These are phyloP conservation scores for Oleoguttula mirabilis DNA, from an alignment of 495 filamentous ascomycete genomes.

Conservation along the genomic window DNA sequence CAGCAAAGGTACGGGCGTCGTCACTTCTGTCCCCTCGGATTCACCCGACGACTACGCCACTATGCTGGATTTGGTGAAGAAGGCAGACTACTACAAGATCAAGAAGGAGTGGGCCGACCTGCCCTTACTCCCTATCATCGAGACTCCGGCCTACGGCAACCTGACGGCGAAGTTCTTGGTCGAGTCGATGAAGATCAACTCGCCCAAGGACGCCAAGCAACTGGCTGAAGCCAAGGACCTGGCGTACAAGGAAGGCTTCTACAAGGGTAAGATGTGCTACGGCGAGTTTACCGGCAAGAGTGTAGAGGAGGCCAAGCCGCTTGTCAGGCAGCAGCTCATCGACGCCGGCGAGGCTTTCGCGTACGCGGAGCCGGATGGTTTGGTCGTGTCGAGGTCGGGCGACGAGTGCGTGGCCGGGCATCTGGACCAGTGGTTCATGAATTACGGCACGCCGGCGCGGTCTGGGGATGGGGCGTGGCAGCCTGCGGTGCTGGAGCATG, in stretches of 20 bases:
- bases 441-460: conserved; percentile 67
- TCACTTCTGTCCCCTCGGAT: conserved; percentile 89
- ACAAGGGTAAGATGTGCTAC: conserved; percentile 81
- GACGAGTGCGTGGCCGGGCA: conserved; percentile 88
- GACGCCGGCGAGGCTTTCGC: conserved; percentile 71
- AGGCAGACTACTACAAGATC: conserved; percentile 94
- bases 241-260: conserved; percentile 96
- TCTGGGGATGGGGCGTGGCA: conserved; percentile 55
- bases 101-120: conserved; percentile 92
- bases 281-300: conserved; percentile 82
- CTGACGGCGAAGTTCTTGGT: conserved; percentile 71
- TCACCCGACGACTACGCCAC: conserved; percentile 94
- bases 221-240: conserved; percentile 88
- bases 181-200: conserved; percentile 89
- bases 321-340: conserved; percentile 69
- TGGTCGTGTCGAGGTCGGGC: conserved; percentile 71
- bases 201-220: conserved; percentile 83
- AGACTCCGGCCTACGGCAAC: conserved; percentile 81
- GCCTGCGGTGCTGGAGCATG: conserved; percentile 55
- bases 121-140: conserved; percentile 77
- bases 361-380: conserved; percentile 85
- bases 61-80: conserved; percentile 76
- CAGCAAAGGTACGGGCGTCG: conserved; percentile 90
- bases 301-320: conserved; percentile 74
- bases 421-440: conserved; percentile 93